Base-by-base conservation (phyloP, 192 early-diverging fungal genomes). In the Entrophospora sp. region DNA sequence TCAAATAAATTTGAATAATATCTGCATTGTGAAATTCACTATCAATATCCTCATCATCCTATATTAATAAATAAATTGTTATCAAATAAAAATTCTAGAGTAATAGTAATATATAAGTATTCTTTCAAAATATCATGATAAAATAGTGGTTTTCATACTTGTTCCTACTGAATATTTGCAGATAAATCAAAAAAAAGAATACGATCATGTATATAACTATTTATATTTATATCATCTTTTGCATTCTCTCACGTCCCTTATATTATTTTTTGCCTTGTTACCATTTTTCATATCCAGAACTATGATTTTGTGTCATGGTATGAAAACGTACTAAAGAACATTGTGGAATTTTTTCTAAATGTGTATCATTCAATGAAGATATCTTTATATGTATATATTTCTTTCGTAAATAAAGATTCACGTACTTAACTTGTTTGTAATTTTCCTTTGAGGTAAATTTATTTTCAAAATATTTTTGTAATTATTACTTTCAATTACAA, bases 291-390 rank as follows among this genome's bases (percentile, higher is more conserved):
- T 89, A 83, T 10, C 85, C 88, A 25, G 87, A 82, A 49, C 85
- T 81, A 3, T 87, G 85, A 52, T 91, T 88, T 72, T 91, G 89
- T 4, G 89, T 81, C 89, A 91, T 91, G 73, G 85, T 86, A 38
- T 83, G 75, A 66, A 89, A 89, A n/a, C 88, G 69, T 18, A 89
- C 85, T 5, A 91, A 74, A 13, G 75, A 69, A 44, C 79, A 57
- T 16, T 68, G 12, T 0, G 73, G 71, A 18, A 81, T 56, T 10
- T 48, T 45, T 9, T 38, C 20, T 20, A 76, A 59, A 18, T 74
- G 52, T 10, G 56, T 30, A 30, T 73, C 69, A 48, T 80, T 76
- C 8, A 81, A 53, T 14, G 70, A 62, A 30, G 79, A 74, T 48
- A 83, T 79, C 73, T 81, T 51, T 46, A n/a, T n/a, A n/a, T n/a